Percentiles rank a stretch among this genome's conserved stretches.
Evolutionary conservation across 1,284 basidiomycete species (phyloP).

Genomic region (Microbotryomycetes sp.): DNA sequence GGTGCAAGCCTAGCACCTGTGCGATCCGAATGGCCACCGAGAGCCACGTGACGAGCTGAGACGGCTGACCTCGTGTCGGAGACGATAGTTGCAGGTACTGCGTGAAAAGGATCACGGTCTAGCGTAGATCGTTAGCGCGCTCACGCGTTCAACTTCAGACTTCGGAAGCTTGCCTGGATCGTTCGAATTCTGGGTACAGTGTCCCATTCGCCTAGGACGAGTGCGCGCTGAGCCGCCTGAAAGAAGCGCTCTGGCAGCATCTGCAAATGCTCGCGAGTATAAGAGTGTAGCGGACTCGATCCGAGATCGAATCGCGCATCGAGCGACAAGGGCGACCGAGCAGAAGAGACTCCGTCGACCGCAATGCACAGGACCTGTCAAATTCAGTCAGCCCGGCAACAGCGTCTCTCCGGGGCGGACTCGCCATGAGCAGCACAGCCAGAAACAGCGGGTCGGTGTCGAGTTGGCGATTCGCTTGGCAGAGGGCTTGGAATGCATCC

Average conservation of each 20-base stretch:
- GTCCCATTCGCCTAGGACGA: constrained; percentile 27
- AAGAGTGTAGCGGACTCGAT: constrained; percentile 13
- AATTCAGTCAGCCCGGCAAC: background rate
- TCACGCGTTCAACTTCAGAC: background rate
- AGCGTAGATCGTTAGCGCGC: background rate
- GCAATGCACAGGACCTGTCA: constrained; percentile 27
- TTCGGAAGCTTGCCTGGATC: constrained; percentile 17
- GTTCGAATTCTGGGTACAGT: constrained; percentile 21
- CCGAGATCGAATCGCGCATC: background rate
- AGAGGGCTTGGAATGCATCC: constrained; percentile 23
- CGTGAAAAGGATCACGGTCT: constrained; percentile 32
- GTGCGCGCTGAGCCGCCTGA: constrained; percentile 20
- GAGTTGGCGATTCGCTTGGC: constrained; percentile 8
- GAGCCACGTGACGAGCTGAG: constrained; percentile 32
- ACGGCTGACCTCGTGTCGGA: constrained; percentile 26
- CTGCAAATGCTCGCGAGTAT: constrained; percentile 17
- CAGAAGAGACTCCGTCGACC: constrained; percentile 21
- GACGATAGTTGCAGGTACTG: constrained; percentile 33
- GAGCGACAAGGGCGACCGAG: constrained; percentile 27
- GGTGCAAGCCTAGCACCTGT: constrained; percentile 31
- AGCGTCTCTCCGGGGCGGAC: background rate
- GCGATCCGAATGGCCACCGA: constrained; percentile 26
- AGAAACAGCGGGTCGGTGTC: constrained; percentile 31
- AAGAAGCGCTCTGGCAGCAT: constrained; percentile 26
- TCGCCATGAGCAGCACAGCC: constrained; percentile 30